Evolutionary conservation across 768 basidiomycete species (phyloP).

Genomic region (Mycena floridula): DNA sequence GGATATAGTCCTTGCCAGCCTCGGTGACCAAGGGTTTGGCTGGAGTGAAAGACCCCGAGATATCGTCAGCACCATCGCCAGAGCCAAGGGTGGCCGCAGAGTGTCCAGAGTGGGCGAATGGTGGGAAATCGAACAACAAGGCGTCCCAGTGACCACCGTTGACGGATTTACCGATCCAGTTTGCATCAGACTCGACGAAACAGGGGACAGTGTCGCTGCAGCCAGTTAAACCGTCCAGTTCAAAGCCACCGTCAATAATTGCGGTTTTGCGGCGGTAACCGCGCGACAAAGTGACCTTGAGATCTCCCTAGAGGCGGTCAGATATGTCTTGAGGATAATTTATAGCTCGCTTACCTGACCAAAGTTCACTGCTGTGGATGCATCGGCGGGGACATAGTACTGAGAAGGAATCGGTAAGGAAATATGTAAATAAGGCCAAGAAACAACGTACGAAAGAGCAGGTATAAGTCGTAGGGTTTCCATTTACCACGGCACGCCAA

Average conservation of each 20-base stretch:
- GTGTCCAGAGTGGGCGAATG: constrained; percentile 34
- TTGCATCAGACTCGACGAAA: constrained; percentile 26
- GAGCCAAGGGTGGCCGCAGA: constrained; percentile 37
- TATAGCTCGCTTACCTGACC: no score
- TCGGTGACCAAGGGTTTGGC: constrained; percentile 25
- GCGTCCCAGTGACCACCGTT: constrained; percentile 33
- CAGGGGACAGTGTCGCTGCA: constrained; percentile 30
- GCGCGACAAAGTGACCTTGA: constrained; percentile 40
- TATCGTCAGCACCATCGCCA: constrained; percentile 28
- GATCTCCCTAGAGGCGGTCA: no score
- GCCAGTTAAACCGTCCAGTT: constrained; percentile 23
- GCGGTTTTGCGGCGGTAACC: constrained; percentile 37
- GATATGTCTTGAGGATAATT: no score
- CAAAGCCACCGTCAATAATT: constrained; percentile 38
- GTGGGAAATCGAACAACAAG: constrained; percentile 34
- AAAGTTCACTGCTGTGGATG: constrained; percentile 38
- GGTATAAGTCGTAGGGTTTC: constrained; percentile 11
- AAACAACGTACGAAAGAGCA: constrained; percentile 8
- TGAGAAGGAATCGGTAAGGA: constrained; percentile 8
- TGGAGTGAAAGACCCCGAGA: constrained; percentile 33
- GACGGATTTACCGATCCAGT: constrained; percentile 37
- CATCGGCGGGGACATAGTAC: constrained; percentile 40
- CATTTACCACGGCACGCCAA: constrained; percentile 32
- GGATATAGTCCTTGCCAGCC: constrained; percentile 29
- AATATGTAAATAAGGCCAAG: background rate